phyloP scores from a whole-genome alignment of 202 grass and related monocot genomes.

The Saccharum hybrid region DNA sequence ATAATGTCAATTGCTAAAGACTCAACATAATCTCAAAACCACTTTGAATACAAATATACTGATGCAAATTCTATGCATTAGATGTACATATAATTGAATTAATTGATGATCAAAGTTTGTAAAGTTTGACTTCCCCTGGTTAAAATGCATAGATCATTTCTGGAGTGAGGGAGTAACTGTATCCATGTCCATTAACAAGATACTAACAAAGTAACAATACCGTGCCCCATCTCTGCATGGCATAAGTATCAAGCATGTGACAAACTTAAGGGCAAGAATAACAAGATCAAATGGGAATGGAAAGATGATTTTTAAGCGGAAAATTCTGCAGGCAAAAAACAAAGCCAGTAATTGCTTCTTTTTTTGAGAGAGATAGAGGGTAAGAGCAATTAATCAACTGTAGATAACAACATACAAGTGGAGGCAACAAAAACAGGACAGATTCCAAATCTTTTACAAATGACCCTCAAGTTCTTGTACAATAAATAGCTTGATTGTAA shows the following conservation, averaged over 20 bases:
- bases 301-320: not conserved
- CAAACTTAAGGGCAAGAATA: not conserved
- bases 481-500: not conserved
- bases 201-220: not conserved
- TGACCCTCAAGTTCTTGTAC: not conserved
- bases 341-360: not conserved
- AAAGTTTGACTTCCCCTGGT: not conserved
- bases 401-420: conserved; percentile 7
- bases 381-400: not conserved
- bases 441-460: not conserved
- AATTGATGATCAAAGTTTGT: not conserved
- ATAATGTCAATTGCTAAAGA: not conserved
- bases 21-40: not conserved
- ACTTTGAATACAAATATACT: not conserved
- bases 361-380: not conserved
- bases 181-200: not conserved
- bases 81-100: not conserved
- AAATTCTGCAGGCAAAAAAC: not conserved
- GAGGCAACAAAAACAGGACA: not conserved
- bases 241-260: not conserved
- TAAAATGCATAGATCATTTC: not conserved
- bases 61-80: not conserved
- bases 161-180: not conserved
- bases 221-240: not conserved
- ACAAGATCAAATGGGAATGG: not conserved